These are phyloP conservation scores for Botrytis squamosa DNA, from an alignment of 2,329 filamentous ascomycete species.

Conservation along the genomic window DNA sequence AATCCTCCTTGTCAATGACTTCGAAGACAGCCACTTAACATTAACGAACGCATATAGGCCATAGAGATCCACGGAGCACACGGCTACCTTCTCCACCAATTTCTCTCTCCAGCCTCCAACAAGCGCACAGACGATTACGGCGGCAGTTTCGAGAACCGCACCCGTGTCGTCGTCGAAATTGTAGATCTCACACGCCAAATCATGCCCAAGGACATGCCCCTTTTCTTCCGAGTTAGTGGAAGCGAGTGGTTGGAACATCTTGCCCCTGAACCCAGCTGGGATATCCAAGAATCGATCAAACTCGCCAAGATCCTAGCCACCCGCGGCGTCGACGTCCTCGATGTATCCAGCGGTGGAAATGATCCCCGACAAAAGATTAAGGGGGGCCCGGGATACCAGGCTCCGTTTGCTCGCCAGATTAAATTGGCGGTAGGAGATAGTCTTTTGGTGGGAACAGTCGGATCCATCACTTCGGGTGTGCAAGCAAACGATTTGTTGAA, in stretches of 20 bases:
- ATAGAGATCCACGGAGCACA: not conserved
- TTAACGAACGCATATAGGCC: not conserved
- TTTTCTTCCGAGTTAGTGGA: not conserved
- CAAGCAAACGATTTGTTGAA: not conserved
- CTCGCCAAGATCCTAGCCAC: not conserved
- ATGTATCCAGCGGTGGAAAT: not conserved
- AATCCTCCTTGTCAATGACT: not conserved
- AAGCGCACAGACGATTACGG: not conserved
- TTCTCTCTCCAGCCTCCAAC: not conserved
- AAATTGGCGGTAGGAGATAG: not conserved
- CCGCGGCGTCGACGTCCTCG: not conserved
- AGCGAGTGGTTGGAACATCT: not conserved
- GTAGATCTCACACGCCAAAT: not conserved
- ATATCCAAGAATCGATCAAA: not conserved
- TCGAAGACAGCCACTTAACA: not conserved
- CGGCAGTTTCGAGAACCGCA: not conserved
- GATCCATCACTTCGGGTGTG: not conserved
- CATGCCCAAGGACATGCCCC: not conserved
- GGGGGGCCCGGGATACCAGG: not conserved
- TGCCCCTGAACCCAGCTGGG: not conserved
- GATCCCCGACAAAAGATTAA: not conserved
- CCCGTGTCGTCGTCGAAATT: not conserved
- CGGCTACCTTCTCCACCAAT: not conserved
- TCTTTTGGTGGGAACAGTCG: not conserved
- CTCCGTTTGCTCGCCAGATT: not conserved